Conservation (phyloP, 768 basidiomycete species). For the Boletellus sp. region DNA sequence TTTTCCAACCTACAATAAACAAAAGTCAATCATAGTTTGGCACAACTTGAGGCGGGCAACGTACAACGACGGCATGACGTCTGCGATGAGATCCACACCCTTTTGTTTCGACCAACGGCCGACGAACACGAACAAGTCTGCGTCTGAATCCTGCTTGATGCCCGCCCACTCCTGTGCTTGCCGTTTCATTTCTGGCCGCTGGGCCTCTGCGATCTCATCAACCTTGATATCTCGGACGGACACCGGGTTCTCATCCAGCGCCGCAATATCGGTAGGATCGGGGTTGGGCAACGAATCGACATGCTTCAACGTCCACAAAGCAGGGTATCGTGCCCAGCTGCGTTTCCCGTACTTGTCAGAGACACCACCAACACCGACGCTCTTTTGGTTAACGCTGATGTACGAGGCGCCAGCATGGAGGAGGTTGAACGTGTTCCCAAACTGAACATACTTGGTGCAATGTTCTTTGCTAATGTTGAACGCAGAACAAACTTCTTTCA, state of each 20-base stretch:
- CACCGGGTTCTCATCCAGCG: conserved; percentile 76
- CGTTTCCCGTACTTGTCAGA: conserved; percentile 98
- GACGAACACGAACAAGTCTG: conserved; percentile 93
- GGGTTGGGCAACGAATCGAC: conserved; percentile 95
- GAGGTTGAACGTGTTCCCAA: conserved; percentile 96
- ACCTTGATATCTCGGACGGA: conserved; percentile 70
- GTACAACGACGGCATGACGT: conserved; percentile 86
- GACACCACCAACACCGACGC: conserved; percentile 90
- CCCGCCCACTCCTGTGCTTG: conserved; percentile 96
- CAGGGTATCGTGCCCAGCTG: conserved; percentile 94
- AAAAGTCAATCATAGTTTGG: not conserved
- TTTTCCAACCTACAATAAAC: conserved; percentile 65
- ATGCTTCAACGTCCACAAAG: conserved; percentile 92
- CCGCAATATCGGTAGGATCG: conserved; percentile 92
- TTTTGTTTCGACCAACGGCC: conserved; percentile 99
- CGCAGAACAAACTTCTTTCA: conserved; percentile 97
- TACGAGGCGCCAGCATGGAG: conserved; percentile 91
- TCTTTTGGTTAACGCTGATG: conserved; percentile 91
- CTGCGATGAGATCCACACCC: conserved; percentile 95
- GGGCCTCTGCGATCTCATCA: conserved; percentile 80
- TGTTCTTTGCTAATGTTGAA: conserved; percentile 97
- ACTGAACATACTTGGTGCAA: conserved; percentile 96
- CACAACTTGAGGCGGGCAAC: conserved; percentile 25
- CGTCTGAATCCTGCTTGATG: conserved; percentile 84
- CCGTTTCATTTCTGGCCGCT: conserved; percentile 85